phyloP scores from a whole-genome alignment of 2,329 filamentous ascomycete genomes.

The Bimuria novae-zelandiae region DNA sequence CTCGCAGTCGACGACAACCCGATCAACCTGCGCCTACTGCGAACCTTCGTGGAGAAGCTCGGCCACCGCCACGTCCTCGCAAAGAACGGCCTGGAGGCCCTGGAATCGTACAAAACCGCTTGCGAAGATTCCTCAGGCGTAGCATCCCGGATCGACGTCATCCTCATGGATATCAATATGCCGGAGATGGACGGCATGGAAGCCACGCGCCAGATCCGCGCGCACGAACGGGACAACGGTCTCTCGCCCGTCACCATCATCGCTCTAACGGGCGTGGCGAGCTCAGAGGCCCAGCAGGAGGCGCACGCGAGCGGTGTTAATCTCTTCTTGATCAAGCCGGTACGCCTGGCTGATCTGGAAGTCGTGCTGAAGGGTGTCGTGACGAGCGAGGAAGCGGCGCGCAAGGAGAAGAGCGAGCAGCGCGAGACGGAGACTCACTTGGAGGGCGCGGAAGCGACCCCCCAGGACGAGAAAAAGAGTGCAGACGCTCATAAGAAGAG shows the following conservation, averaged over 20 bases:
- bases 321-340: conserved; percentile 60
- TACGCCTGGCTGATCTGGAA: conserved; percentile 51
- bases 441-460: not conserved
- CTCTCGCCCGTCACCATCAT: conserved; percentile 54
- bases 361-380: conserved; percentile 45
- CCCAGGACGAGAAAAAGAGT: not conserved
- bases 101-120: conserved; percentile 35
- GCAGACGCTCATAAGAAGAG: not conserved
- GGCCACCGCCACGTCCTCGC: conserved; percentile 40
- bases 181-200: conserved; percentile 48
- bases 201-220: conserved; percentile 47
- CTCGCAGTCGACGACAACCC: conserved; percentile 48
- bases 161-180: conserved; percentile 47
- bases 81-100: conserved; percentile 43
- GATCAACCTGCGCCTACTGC: conserved; percentile 46
- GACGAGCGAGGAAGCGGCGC: conserved; percentile 25
- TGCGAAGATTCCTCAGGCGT: not conserved
- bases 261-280: conserved; percentile 59
- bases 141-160: conserved; percentile 30
- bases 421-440: not conserved
- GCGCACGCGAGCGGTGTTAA: conserved; percentile 60
- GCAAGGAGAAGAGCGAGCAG: not conserved
- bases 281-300: conserved; percentile 54
- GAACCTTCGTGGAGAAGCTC: conserved; percentile 43
- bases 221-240: conserved; percentile 51